A percentile compares a stretch with the other conserved stretches of the same genome.
phyloP scores from a whole-genome alignment of 1,139 yeast species.

The Hyphopichia khmerensis region DNA sequence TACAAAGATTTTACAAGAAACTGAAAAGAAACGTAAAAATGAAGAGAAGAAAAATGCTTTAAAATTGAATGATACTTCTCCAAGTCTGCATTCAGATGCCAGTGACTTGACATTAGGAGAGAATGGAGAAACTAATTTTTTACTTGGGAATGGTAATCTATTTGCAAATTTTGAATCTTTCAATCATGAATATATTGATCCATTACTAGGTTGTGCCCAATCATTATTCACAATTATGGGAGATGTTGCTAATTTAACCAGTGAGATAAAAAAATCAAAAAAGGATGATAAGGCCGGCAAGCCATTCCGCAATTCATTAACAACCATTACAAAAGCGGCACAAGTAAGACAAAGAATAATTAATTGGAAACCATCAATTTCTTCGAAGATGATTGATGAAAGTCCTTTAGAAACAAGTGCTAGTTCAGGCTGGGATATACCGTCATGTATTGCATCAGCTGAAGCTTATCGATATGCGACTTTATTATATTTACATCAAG shows the following conservation, averaged over 20 bases:
- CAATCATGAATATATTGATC: conserved; percentile 51
- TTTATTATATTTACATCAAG: conserved; percentile 60
- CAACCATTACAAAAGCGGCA: conserved; percentile 54
- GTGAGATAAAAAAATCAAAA: conserved; percentile 41
- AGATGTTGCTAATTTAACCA: conserved; percentile 56
- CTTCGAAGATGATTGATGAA: conserved; percentile 33
- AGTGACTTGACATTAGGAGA: conserved; percentile 19
- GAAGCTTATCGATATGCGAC: conserved; percentile 65
- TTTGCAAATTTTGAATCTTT: conserved; percentile 33
- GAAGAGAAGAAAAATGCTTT: conserved; percentile 6
- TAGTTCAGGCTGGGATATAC: conserved; percentile 46
- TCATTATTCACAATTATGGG: conserved; percentile 63
- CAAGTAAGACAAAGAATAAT: conserved; percentile 51
- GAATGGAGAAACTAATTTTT: conserved; percentile 7
- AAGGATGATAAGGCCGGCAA: conserved; percentile 11
- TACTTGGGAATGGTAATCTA: conserved; percentile 17
- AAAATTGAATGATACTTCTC: conserved; percentile 14
- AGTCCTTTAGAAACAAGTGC: conserved; percentile 18
- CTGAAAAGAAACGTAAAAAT: conserved; percentile 8
- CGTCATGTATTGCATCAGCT: conserved; percentile 65
- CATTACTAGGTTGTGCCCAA: conserved; percentile 66
- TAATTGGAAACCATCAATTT: conserved; percentile 53
- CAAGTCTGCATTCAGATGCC: conserved; percentile 24
- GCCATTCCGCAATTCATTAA: conserved; percentile 36
- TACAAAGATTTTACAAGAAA: conserved; percentile 25